Conservation (phyloP, 805 yeast species). For the Candida ipomoeae region DNA sequence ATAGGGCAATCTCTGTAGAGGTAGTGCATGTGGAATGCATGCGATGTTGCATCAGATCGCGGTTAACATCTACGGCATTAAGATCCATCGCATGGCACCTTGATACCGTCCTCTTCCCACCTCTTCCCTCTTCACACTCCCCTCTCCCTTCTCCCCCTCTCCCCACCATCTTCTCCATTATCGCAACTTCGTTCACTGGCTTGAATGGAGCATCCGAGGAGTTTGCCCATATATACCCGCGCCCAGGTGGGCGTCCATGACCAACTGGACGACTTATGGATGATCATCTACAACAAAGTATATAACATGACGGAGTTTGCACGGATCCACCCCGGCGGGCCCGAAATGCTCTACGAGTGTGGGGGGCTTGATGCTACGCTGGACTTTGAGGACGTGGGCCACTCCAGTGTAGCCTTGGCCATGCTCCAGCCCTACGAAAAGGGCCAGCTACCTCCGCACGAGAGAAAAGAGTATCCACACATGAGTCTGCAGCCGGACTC, state of each 20-base stretch:
- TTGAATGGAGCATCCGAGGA: not conserved
- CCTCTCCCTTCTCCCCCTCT: not conserved
- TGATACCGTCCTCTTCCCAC: not conserved
- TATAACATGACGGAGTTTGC: constrained; percentile 71
- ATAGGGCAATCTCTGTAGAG: not conserved
- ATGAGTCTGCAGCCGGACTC: not conserved
- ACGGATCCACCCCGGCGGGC: constrained; percentile 74
- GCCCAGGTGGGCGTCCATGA: constrained; percentile 68
- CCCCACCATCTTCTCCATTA: not conserved
- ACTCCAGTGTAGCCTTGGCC: constrained; percentile 16
- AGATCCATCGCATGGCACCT: not conserved
- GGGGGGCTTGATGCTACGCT: constrained; percentile 77
- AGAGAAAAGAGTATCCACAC: not conserved
- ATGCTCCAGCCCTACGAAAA: constrained; percentile 16
- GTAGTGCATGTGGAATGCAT: not conserved
- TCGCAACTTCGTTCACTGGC: not conserved
- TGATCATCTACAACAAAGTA: constrained; percentile 76
- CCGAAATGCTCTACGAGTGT: constrained; percentile 69
- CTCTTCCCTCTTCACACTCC: not conserved
- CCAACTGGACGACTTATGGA: constrained; percentile 77
- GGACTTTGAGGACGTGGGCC: constrained; percentile 46
- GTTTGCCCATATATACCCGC: not conserved
- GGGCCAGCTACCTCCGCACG: constrained; percentile 10
- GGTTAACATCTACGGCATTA: not conserved
- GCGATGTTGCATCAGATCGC: not conserved